Evolutionary conservation across 345 rosid genomes (phyloP), one percentile per base, ranked within the genome.

Genomic region (Salix viminalis): DNA sequence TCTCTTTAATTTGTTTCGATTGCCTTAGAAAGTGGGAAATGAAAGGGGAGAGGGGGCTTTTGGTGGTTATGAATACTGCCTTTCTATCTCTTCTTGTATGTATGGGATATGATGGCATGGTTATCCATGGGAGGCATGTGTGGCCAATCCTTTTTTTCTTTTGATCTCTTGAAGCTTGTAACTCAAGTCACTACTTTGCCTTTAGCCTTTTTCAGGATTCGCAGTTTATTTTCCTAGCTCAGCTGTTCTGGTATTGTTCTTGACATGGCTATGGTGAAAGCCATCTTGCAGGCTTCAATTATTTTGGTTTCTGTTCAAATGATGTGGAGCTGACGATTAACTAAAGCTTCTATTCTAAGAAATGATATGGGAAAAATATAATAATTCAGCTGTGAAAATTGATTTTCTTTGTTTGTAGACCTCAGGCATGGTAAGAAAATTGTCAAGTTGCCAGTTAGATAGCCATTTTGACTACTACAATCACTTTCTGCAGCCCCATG

Each of bases 81-180:
- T 78, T 90, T 87, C 86, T 89, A 88, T 90, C 85, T 54, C 86
- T 72, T 91, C 87, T 86, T 87, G 89, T 74, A 77, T 62, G 75
- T 24, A 76, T 50, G 34, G 71, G 54, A 37, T 32, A 50, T 39
- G 71, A 16, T 12, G 26, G 41, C 52, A 16, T 61, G 61, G 39
- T 13, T 24, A 79, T 61, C 46, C 64, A 83, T 81, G 56, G 67
- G 37, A 12, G 74, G 79, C 75, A 79, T 70, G 81, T 67, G 65
- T 78, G 77, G 79, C 75, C 78, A 44, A 24, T 56, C 62, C 56
- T 54, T 62, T 41, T 76, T 75, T 62, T 36, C 70, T 34, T 34
- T 34, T 34, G 5, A 34, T 34, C 36, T 4, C 36, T 4, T 16
- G 81, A 85, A 80, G 79, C 88, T 85, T 87, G 74, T 61, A 67